phyloP scores from a whole-genome alignment of 306 rosid species.

The Medicago lupulina region DNA sequence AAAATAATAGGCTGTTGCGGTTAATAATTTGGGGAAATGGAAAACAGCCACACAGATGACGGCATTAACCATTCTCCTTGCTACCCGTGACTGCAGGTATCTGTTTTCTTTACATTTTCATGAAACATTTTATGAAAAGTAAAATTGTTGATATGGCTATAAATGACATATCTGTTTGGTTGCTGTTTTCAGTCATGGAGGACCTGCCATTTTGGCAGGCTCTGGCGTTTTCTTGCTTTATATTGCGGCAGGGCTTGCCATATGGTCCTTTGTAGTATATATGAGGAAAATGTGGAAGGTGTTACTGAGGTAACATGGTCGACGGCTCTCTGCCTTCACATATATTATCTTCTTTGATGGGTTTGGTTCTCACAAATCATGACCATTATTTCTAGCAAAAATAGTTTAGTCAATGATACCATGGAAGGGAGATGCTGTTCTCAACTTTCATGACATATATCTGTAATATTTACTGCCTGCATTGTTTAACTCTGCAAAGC shows the following conservation, averaged over 20 bases:
- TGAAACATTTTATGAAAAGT: constrained; percentile 21
- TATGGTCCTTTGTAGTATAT: constrained; percentile 85
- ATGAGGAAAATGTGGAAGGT: constrained; percentile 78
- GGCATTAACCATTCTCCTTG: constrained; percentile 80
- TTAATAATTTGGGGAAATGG: constrained; percentile 98
- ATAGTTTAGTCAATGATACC: constrained; percentile 36
- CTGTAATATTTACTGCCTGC: constrained; percentile 29
- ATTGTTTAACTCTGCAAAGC: constrained; percentile 21
- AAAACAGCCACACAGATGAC: constrained; percentile 97
- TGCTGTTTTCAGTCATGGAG: constrained; percentile 69
- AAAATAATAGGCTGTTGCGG: constrained; percentile 83
- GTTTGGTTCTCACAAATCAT: constrained; percentile 31
- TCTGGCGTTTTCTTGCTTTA: constrained; percentile 83
- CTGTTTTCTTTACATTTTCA: constrained; percentile 19
- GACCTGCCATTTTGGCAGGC: constrained; percentile 62
- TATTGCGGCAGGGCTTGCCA: constrained; percentile 86
- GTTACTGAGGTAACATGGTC: constrained; percentile 59
- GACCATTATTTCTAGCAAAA: constrained; percentile 32
- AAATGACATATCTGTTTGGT: constrained; percentile 37
- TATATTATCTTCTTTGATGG: constrained; percentile 31
- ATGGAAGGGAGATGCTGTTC: constrained; percentile 42
- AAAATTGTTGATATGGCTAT: constrained; percentile 11
- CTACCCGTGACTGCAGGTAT: constrained; percentile 89
- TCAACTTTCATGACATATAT: constrained; percentile 34
- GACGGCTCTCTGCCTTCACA: constrained; percentile 34